Evolutionary conservation across 331 rosid species (phyloP).

Genomic region (Prunus yedoensis): DNA sequence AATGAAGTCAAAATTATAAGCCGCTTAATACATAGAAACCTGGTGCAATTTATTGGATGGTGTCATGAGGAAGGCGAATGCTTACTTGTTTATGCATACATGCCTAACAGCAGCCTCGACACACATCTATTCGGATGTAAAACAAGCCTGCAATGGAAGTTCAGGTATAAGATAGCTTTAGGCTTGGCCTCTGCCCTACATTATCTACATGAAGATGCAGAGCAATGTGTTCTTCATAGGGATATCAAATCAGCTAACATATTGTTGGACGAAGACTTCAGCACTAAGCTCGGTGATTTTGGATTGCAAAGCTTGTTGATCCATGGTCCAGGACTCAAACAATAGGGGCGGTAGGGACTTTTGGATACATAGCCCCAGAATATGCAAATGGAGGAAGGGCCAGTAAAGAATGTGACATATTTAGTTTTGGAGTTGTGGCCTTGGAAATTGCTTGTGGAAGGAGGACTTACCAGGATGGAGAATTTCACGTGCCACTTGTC

Average conservation of each 20-base stretch:
- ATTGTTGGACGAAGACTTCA: constrained; percentile 42
- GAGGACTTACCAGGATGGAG: constrained; percentile 34
- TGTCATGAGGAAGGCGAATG: too few species aligned
- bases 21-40: too few species aligned
- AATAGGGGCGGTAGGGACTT: constrained; percentile 42
- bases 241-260: constrained; percentile 48
- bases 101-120: too few species aligned
- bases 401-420: too few species aligned
- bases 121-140: too few species aligned
- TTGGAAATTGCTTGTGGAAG: constrained; percentile 8
- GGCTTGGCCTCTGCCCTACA: constrained; percentile 34
- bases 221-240: constrained; percentile 51
- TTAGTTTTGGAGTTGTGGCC: not conserved
- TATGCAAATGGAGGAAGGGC: too few species aligned
- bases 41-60: too few species aligned
- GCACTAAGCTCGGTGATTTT: constrained; percentile 51
- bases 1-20: too few species aligned
- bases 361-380: too few species aligned
- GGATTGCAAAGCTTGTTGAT: constrained; percentile 48
- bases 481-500: constrained; percentile 27
- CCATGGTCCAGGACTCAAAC: constrained; percentile 27
- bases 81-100: constrained; percentile 6
- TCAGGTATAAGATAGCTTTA: constrained; percentile 17
- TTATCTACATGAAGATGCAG: constrained; percentile 51
- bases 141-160: constrained; percentile 25